A percentile compares a stretch with the other conserved stretches of the same genome.
These are phyloP conservation scores for Coemansia sp. DNA, from an alignment of 192 early-diverging fungal species.

Conservation along the genomic window DNA sequence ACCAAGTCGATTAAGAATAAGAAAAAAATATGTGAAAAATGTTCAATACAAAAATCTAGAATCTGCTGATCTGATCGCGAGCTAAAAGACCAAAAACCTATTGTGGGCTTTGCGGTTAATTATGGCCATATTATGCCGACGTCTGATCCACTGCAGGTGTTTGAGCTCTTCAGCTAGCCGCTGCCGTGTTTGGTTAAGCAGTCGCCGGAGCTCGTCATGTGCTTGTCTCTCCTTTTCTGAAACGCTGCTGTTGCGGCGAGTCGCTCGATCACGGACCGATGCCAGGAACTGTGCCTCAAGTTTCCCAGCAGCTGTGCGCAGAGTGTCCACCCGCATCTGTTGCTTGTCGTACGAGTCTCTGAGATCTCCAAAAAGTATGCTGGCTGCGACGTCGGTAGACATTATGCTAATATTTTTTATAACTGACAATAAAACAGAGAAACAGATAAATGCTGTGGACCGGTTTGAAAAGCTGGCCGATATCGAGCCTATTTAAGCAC, in stretches of 20 bases:
- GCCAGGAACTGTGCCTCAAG: constrained; percentile 41
- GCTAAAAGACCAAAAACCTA: constrained; percentile 32
- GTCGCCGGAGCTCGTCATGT: constrained; percentile 34
- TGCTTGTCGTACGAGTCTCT: constrained; percentile 42
- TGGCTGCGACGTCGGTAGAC: constrained; percentile 44
- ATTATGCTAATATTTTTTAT: constrained; percentile 13
- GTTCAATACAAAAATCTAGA: not conserved
- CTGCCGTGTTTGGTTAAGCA: constrained; percentile 29
- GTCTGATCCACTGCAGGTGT: constrained; percentile 48
- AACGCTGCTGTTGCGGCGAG: constrained; percentile 32
- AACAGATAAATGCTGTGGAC: not conserved
- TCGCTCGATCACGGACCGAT: constrained; percentile 43
- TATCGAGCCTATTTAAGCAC: not conserved
- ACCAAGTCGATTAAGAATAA: constrained; percentile 4
- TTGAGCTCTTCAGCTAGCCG: constrained; percentile 51
- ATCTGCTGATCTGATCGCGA: not conserved
- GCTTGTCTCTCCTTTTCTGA: constrained; percentile 26
- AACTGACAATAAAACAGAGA: not conserved
- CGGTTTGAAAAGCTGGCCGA: not conserved
- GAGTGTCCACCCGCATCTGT: constrained; percentile 22
- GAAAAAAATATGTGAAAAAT: constrained; percentile 3
- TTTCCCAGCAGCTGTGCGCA: constrained; percentile 15
- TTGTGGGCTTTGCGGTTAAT: constrained; percentile 33
- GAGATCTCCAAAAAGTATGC: constrained; percentile 46
- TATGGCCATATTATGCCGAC: constrained; percentile 47